Evolutionary conservation across 805 yeast genomes (phyloP).

Genomic region (Barnettozyma sucrosica): DNA sequence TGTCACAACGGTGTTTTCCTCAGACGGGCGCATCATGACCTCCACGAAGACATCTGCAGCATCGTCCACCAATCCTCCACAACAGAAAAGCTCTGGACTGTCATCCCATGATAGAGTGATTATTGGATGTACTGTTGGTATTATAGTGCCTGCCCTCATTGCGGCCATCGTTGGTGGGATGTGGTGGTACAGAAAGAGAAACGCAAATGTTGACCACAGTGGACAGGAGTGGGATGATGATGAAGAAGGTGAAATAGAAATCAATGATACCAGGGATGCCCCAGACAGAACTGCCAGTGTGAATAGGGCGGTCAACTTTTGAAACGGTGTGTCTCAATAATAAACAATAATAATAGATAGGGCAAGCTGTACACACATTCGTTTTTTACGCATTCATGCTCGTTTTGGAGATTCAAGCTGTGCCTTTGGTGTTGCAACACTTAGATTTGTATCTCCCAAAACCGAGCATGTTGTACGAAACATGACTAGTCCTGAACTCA

Average conservation of each 20-base stretch:
- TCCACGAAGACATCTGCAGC: constrained; percentile 24
- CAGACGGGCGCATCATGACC: constrained; percentile 28
- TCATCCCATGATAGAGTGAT: constrained; percentile 42
- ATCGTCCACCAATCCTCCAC: constrained; percentile 12
- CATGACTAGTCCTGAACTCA: too few relatives aligned
- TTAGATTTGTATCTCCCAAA: too few relatives aligned
- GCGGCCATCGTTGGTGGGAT: not conserved
- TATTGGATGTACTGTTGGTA: constrained; percentile 5
- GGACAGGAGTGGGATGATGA: constrained; percentile 9
- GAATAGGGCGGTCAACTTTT: constrained; percentile 3
- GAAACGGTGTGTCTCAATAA: not conserved
- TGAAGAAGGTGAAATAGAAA: constrained; percentile 1
- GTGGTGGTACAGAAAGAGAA: constrained; percentile 5
- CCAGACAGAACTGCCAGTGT: constrained; percentile 1
- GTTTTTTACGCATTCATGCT: too few relatives aligned
- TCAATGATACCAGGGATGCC: not conserved
- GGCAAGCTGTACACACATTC: not conserved
- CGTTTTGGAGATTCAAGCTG: too few relatives aligned
- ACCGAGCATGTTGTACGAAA: too few relatives aligned
- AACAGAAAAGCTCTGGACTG: constrained; percentile 31
- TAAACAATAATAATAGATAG: not conserved
- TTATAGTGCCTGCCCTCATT: constrained; percentile 1
- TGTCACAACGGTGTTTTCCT: constrained; percentile 29
- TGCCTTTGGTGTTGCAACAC: too few relatives aligned
- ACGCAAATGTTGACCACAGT: constrained; percentile 3